Percentiles rank a stretch among this genome's conserved stretches.
Evolutionary conservation across 116 monocot genomes (phyloP).

Genomic region (Papilionanthe hybrid): DNA sequence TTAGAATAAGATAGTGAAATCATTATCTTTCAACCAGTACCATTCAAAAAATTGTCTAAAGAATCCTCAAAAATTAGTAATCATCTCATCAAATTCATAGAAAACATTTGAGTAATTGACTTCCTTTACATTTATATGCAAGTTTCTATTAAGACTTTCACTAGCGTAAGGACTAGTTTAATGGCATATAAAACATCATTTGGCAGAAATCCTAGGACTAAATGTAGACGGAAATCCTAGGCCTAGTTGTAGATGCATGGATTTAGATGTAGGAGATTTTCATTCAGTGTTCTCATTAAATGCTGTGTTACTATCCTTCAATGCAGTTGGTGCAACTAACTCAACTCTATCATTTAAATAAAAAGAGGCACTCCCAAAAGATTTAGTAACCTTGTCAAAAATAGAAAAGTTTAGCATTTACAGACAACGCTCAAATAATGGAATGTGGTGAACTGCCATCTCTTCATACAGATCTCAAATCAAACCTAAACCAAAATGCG

Average conservation of each 20-base stretch:
- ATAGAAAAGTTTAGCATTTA: neutral
- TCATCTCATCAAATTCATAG: too few relatives aligned
- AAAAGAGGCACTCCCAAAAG: neutral
- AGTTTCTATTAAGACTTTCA: neutral
- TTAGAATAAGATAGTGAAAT: neutral
- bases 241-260: neutral
- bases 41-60: too few relatives aligned
- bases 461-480: neutral
- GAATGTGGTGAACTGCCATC: neutral
- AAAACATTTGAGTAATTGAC: neutral
- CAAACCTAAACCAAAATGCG: too few relatives aligned
- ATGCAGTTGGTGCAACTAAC: neutral
- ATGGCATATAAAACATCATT: neutral
- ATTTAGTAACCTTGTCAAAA: neutral
- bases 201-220: neutral
- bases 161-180: neutral
- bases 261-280: neutral
- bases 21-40: neutral
- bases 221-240: neutral
- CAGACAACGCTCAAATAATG: neutral
- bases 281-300: neutral
- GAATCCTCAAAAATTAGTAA: too few relatives aligned
- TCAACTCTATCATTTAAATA: neutral
- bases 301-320: neutral
- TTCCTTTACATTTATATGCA: neutral